phyloP scores from a whole-genome alignment of 2,329 filamentous ascomycete species.

The Fusarium nygamai region DNA sequence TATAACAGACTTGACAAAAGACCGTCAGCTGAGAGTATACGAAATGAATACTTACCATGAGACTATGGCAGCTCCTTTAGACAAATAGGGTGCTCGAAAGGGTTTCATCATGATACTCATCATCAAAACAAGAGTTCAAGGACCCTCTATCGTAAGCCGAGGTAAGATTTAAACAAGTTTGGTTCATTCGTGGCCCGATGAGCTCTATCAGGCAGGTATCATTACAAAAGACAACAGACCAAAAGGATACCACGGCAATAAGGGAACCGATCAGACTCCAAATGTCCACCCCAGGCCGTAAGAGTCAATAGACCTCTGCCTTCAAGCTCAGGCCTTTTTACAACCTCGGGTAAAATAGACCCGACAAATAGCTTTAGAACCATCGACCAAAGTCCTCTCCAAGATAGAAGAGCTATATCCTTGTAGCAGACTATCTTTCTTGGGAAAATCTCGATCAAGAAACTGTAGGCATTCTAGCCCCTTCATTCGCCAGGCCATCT shows the following conservation, averaged over 20 bases:
- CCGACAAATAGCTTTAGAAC: background rate
- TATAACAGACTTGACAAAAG: background rate
- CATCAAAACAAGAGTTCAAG: background rate
- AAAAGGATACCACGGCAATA: background rate
- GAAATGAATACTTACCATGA: background rate
- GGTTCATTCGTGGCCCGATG: background rate
- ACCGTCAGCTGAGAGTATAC: background rate
- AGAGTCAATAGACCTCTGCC: background rate
- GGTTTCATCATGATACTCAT: background rate
- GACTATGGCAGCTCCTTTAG: background rate
- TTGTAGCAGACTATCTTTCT: background rate
- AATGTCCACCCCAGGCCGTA: background rate
- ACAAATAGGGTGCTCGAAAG: background rate
- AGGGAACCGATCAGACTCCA: background rate
- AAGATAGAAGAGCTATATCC: background rate
- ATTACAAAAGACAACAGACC: conserved; percentile 1
- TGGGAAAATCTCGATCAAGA: background rate
- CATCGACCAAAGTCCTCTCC: background rate
- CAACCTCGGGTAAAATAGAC: background rate
- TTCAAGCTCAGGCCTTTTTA: background rate
- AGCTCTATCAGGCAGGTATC: conserved; percentile 12
- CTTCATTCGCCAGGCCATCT: conserved; percentile 75
- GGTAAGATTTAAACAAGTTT: background rate
- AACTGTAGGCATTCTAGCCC: conserved; percentile 45
- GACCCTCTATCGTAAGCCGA: background rate